These are phyloP conservation scores for Coprinopsis sp. DNA, from an alignment of 768 basidiomycete genomes.

Conservation along the genomic window DNA sequence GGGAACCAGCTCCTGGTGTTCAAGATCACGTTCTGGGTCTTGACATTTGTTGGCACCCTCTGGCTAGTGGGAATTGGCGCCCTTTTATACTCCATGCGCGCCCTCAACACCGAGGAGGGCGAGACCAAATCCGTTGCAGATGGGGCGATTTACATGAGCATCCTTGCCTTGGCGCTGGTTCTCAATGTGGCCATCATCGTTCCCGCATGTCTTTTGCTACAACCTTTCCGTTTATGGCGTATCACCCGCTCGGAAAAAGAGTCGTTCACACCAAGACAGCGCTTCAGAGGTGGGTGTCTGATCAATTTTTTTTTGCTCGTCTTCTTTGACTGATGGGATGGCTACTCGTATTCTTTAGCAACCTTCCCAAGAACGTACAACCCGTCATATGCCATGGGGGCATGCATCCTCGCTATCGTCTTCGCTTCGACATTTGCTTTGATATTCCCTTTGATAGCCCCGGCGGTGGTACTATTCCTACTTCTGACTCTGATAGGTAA, in stretches of 20 bases:
- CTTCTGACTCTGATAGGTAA: conserved; percentile 63
- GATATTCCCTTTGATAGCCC: conserved; percentile 73
- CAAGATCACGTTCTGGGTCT: conserved; percentile 57
- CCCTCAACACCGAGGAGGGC: conserved; percentile 41
- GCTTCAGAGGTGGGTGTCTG: conserved; percentile 60
- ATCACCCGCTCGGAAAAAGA: conserved; percentile 51
- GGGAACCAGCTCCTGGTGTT: conserved; percentile 56
- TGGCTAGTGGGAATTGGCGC: conserved; percentile 67
- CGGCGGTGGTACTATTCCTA: conserved; percentile 62
- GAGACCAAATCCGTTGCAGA: conserved; percentile 49
- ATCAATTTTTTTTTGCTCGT: conserved; percentile 2
- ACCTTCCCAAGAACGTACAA: conserved; percentile 70
- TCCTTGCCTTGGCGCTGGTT: conserved; percentile 52
- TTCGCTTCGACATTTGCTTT: conserved; percentile 71
- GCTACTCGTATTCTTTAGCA: conserved; percentile 32
- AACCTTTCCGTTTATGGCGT: conserved; percentile 58
- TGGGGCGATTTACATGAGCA: conserved; percentile 68
- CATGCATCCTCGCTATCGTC: conserved; percentile 62
- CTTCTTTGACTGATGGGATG: neutral
- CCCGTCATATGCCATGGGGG: conserved; percentile 60
- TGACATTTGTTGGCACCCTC: conserved; percentile 48
- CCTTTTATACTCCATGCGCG: conserved; percentile 62
- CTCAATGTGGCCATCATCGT: conserved; percentile 63
- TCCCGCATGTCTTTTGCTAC: conserved; percentile 70
- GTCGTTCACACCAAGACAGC: conserved; percentile 71